Conservation (phyloP, 768 basidiomycete genomes). For the Albatrellus ellisii region DNA sequence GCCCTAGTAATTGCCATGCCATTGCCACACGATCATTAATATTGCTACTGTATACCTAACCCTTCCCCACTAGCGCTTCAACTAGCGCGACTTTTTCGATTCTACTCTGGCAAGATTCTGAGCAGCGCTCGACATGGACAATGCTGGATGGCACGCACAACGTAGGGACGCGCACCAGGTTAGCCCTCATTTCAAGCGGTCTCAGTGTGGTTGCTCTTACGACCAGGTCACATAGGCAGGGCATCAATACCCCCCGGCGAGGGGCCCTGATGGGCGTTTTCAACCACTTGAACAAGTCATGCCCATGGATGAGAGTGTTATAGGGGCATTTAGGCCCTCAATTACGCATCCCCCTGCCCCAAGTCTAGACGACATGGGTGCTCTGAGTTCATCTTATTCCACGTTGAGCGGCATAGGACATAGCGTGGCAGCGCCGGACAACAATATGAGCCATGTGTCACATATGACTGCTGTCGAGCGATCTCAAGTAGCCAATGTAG, state of each 20-base stretch:
- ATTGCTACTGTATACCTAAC: too few species aligned
- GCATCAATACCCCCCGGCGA: slow-evolving; percentile 17
- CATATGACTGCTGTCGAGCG: slow-evolving; percentile 51
- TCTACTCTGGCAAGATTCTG: too few species aligned
- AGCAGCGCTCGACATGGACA: too few species aligned
- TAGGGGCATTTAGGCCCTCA: slow-evolving; percentile 40
- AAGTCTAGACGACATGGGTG: slow-evolving; percentile 28
- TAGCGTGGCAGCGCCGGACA: slow-evolving; percentile 1
- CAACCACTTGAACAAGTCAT: slow-evolving; percentile 41
- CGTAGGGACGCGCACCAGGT: slow-evolving; percentile 39
- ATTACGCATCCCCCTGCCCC: slow-evolving; percentile 30
- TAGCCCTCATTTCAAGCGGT: not conserved
- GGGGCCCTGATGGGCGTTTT: slow-evolving; percentile 37
- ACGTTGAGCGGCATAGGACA: not conserved
- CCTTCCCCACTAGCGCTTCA: too few species aligned
- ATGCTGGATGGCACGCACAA: slow-evolving; percentile 62
- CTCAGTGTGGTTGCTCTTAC: slow-evolving; percentile 21
- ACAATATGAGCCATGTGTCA: slow-evolving; percentile 24
- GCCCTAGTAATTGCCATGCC: too few species aligned
- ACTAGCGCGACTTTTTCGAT: too few species aligned
- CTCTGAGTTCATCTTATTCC: not conserved
- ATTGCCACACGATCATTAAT: too few species aligned
- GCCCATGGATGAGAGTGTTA: slow-evolving; percentile 49
- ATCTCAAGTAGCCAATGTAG: slow-evolving; percentile 40
- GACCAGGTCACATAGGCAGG: slow-evolving; percentile 17